phyloP scores from a whole-genome alignment of 441 rosid genomes.

The Francoa sonchifolia region DNA sequence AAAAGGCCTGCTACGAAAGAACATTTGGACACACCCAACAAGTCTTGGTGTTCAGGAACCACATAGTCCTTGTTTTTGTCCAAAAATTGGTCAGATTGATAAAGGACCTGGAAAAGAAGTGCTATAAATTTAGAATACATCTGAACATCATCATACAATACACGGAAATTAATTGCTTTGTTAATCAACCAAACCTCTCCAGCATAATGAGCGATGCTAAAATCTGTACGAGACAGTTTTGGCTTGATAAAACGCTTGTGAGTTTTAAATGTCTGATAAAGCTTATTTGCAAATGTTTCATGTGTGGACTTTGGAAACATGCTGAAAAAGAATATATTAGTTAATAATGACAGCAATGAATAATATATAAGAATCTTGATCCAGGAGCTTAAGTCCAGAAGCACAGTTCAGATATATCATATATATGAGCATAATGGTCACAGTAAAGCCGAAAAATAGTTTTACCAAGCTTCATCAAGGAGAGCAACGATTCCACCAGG shows the following conservation, averaged over 20 bases:
- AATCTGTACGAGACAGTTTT: conserved; percentile 89
- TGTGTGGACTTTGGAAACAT: conserved; percentile 99
- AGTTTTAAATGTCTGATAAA: conserved; percentile 79
- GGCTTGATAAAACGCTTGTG: conserved; percentile 95
- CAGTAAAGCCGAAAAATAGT: too few relatives aligned
- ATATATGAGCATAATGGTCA: too few relatives aligned
- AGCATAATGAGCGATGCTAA: conserved; percentile 83
- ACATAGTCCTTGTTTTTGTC: conserved; percentile 99
- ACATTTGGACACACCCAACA: conserved; percentile 68
- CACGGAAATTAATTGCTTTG: not conserved
- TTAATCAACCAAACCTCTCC: conserved; percentile 56
- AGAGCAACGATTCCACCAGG: conserved; percentile 95
- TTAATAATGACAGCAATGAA: conserved; percentile 8
- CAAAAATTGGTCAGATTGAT: conserved; percentile 88
- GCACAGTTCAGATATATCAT: too few relatives aligned
- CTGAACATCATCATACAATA: not conserved
- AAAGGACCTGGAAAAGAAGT: conserved; percentile 50
- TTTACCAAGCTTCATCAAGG: conserved; percentile 97
- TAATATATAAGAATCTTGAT: conserved; percentile 5
- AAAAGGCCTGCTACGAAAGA: conserved; percentile 86
- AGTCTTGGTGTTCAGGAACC: conserved; percentile 91
- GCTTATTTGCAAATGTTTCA: conserved; percentile 90
- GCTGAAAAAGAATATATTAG: conserved; percentile 31
- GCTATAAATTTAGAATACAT: conserved; percentile 4
- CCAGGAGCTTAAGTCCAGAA: conserved; percentile 6